Conservation (phyloP, 768 basidiomycete species). For the Kwoniella sp. region DNA sequence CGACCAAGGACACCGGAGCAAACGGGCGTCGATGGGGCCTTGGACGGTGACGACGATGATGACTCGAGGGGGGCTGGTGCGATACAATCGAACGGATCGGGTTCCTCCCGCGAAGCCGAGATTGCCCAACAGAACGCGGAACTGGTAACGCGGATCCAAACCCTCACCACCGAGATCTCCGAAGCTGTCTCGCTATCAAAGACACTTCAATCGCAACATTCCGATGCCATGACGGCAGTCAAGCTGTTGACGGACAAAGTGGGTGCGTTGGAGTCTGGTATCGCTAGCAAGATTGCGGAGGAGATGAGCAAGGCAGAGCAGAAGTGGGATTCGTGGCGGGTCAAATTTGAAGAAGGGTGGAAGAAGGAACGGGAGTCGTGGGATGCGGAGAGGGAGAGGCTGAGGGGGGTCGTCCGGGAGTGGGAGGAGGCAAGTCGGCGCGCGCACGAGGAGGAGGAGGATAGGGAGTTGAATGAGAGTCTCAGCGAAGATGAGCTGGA, state of each 20-base stretch:
- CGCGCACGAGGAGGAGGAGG: slow-evolving; percentile 50
- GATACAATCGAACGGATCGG: not conserved
- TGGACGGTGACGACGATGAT: slow-evolving; percentile 56
- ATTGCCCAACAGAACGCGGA: slow-evolving; percentile 53
- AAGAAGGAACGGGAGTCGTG: slow-evolving; percentile 72
- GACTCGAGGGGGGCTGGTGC: slow-evolving; percentile 2
- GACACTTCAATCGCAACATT: slow-evolving; percentile 71
- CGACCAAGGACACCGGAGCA: slow-evolving; percentile 80
- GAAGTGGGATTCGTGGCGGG: slow-evolving; percentile 64
- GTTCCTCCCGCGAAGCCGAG: slow-evolving; percentile 20
- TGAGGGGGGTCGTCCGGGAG: slow-evolving; percentile 69
- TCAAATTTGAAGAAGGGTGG: slow-evolving; percentile 75
- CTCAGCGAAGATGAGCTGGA: slow-evolving; percentile 33
- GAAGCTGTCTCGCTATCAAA: slow-evolving; percentile 69
- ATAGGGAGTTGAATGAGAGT: slow-evolving; percentile 45
- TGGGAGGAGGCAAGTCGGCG: slow-evolving; percentile 61
- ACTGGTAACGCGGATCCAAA: slow-evolving; percentile 61
- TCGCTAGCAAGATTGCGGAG: slow-evolving; percentile 38
- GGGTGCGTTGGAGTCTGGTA: slow-evolving; percentile 40
- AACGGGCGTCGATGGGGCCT: slow-evolving; percentile 10
- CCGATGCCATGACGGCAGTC: slow-evolving; percentile 60
- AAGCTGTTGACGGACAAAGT: slow-evolving; percentile 42
- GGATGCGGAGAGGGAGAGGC: slow-evolving; percentile 70
- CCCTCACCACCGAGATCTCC: slow-evolving; percentile 67
- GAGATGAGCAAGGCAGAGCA: slow-evolving; percentile 47